A percentile compares a stretch with the other conserved stretches of the same genome.
Conservation (phyloP, 352 stramenopile species). For the Globisporangium spiculum region DNA sequence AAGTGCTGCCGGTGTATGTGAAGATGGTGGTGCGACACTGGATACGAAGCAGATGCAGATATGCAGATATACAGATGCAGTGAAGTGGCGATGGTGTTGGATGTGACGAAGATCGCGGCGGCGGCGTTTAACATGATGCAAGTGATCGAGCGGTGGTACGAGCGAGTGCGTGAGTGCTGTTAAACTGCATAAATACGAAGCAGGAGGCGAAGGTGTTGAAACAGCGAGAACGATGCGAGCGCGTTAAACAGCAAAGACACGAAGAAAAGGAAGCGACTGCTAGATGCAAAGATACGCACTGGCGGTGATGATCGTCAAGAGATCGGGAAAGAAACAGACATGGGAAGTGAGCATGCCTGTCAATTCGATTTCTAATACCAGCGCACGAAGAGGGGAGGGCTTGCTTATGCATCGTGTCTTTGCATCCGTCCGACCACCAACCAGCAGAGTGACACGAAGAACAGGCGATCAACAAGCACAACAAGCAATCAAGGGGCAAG, state of each 20-base stretch:
- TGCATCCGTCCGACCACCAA: slow-evolving; percentile 6
- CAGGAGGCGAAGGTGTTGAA: neutral
- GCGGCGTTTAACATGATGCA: neutral
- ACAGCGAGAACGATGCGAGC: neutral
- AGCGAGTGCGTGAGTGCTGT: neutral
- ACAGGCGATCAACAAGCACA: neutral
- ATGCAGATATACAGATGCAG: neutral
- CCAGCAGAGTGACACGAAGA: neutral
- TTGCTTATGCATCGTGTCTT: neutral
- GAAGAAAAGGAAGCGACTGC: neutral
- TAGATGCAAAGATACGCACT: slow-evolving; percentile 3
- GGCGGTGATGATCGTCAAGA: neutral
- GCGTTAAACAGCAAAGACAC: slow-evolving; percentile 18
- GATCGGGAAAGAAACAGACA: slow-evolving; percentile 1
- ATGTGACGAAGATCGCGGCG: neutral
- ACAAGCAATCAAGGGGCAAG: neutral
- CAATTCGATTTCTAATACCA: neutral
- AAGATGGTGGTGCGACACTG: neutral
- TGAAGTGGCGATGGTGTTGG: neutral
- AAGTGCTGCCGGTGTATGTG: neutral
- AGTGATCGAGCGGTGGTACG: neutral
- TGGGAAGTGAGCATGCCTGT: neutral
- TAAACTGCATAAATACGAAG: neutral
- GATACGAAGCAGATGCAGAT: neutral
- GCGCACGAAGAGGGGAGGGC: neutral